A percentile compares a stretch with the other conserved stretches of the same genome.
Conservation (phyloP, 2,329 filamentous ascomycete genomes). For the Aspergillus bombycis region DNA sequence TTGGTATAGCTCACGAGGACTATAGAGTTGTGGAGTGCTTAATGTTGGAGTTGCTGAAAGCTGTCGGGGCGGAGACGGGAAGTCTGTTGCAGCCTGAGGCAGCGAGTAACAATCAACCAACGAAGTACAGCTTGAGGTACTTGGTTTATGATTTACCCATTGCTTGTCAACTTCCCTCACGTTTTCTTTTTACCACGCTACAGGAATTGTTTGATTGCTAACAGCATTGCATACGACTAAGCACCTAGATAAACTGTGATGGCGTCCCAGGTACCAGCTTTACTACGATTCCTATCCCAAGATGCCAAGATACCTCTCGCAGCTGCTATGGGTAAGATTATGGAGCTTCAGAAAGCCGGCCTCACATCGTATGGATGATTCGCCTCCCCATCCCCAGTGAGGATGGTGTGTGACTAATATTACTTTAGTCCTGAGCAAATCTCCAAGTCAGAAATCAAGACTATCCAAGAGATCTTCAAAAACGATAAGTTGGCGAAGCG, state of each 20-base stretch:
- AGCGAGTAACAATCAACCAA: neutral
- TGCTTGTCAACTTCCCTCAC: neutral
- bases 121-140: neutral
- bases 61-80: constrained; percentile 21
- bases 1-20: constrained; percentile 1
- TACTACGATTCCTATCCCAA: constrained; percentile 62
- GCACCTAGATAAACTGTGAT: constrained; percentile 14
- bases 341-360: constrained; percentile 55
- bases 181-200: neutral
- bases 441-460: constrained; percentile 50
- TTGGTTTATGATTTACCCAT: neutral
- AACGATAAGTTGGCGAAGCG: constrained; percentile 62
- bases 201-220: neutral
- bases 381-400: neutral
- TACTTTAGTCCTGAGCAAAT: constrained; percentile 44
- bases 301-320: constrained; percentile 61
- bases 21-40: neutral
- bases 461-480: constrained; percentile 47
- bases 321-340: constrained; percentile 58
- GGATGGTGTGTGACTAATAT: constrained; percentile 10
- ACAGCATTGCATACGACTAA: neutral
- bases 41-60: constrained; percentile 8
- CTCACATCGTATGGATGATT: constrained; percentile 42
- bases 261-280: constrained; percentile 40
- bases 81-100: constrained; percentile 20